Base-by-base conservation (phyloP, 805 yeast species). In the Starmerella geochares region DNA sequence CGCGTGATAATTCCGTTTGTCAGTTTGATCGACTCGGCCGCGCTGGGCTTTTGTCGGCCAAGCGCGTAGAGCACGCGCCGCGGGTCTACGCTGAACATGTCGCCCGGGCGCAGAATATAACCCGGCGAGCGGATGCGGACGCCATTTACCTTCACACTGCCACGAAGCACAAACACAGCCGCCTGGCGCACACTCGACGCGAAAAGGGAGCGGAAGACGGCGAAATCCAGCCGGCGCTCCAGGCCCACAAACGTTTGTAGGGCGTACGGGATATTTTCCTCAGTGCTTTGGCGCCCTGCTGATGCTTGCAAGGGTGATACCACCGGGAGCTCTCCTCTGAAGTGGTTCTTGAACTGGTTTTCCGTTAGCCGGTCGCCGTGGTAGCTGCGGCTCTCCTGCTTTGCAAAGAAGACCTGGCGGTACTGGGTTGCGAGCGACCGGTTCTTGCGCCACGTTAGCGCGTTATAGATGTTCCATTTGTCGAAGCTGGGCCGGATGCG, bases 301-400 rank as follows among this genome's bases (percentile, higher is more conserved):
- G 57, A 43, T n/a, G 48, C 84, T 67, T 86, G 94, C 63, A 86
- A 74, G 61, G 86, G 95, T 8, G 94, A 92, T 36, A 86, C 95
- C 25, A 94, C 84, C 52, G 83, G 80, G 58, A 87, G 71, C 52
- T 81, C 79, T 42, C 74, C 71, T 48, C 79, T 71, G 69, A 90
- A 88, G 45, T 75, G 66, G 8, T 78, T 68, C 62, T 83, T 82
- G 81, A 87, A 84, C 63, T 88, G 78, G 17, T 77, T 71, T 65
- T 92, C 98, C 0, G 90, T 83, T 49, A 90, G 66, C 64, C 83
- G 86, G 62, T 92, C 97, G 59, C 98, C 98, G 65, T 90, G 98
- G 66, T 90, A 90, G 1, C 90, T 82, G 68, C 98, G 78, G 7
- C 96, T 81, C 63, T 88, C 96, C 63, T 79, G 82, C 66, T 92